phyloP scores from a whole-genome alignment of 2,329 filamentous ascomycete genomes.

The Colletotrichum agaves region DNA sequence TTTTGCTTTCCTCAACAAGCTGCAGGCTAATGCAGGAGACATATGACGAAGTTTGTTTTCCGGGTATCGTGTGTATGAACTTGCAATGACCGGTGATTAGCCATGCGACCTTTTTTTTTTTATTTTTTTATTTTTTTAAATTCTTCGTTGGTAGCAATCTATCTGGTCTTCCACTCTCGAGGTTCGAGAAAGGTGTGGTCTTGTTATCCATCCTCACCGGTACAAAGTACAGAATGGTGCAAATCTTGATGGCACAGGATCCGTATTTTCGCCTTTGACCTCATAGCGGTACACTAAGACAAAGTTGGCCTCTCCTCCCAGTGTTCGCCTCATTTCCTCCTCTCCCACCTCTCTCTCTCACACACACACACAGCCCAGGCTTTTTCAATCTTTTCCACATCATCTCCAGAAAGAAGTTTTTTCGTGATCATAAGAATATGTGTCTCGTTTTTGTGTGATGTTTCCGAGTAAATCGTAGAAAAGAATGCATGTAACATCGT shows the following conservation, averaged over 20 bases:
- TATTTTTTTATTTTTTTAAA: no score
- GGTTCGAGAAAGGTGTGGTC: not conserved
- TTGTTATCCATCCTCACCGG: conserved; percentile 4
- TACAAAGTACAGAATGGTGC: conserved; percentile 7
- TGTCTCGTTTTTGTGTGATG: conserved; percentile 23
- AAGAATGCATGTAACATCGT: conserved; percentile 26
- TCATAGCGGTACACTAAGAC: conserved; percentile 3
- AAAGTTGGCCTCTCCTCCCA: conserved; percentile 18
- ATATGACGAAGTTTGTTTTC: conserved; percentile 1
- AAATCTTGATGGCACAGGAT: not conserved
- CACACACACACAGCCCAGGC: not conserved
- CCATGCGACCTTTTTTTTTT: not conserved
- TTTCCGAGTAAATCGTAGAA: conserved; percentile 21
- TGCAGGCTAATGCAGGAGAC: conserved; percentile 1
- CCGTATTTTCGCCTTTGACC: conserved; percentile 18
- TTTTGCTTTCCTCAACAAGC: conserved; percentile 14
- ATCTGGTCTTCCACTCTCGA: not conserved
- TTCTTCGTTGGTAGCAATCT: not conserved
- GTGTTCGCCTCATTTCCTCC: not conserved
- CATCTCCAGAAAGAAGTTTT: not conserved
- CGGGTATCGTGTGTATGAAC: not conserved
- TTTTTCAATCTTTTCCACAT: not conserved
- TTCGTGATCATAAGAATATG: conserved; percentile 9
- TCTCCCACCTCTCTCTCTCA: conserved; percentile 11
- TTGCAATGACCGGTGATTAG: not conserved